Base-by-base conservation (phyloP, 306 rosid genomes). In the Senna tora region DNA sequence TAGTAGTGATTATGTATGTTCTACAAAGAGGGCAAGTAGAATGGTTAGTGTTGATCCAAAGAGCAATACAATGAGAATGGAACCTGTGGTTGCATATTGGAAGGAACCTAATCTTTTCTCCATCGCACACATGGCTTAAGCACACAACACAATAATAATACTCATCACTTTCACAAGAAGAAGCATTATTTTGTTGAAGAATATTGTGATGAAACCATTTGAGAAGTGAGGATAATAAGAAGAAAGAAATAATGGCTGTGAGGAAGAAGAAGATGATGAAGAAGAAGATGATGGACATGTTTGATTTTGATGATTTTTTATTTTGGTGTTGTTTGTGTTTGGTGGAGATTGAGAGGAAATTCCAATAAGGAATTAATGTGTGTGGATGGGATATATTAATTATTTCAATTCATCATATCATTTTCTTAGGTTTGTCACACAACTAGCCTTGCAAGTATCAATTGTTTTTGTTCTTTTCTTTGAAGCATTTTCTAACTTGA, bases 11-110 rank as follows among this genome's bases (percentile, higher is more conserved):
- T 1, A 16, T 28, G 64, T 58, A 56, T 67, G n/a, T n/a, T n/a
- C 82, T 78, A 32, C 74, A 72, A 15, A 78, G 78, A 72, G 78
- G 82, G 39, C 74, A 78, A 2, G 74, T 65, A 13, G 17, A 8
- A 55, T 49, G 78, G 9, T 56, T 60, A n/a, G n/a, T n/a, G 50
- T 78, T 57, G 65, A 78, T 46, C 82, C 78, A 78, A 5, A 34
- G 42, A 25, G 13, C 58, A 5, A 78, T 57, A 38, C 74, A 78
- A 17, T 47, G 65, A 25, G 49, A 52, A 34, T 78, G 78, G 36
- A 72, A 72, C 12, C 67, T 39, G 33, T 78, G 77, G 43, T 54
- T 52, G 69, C 82, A 78, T 34, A 68, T 63, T 0, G 69, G 47
- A 15, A 71, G 61, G 2, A 30, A 6, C n/a, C 55, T 61, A 46